A percentile compares a stretch with the other conserved stretches of the same genome.
Evolutionary conservation across 306 rosid species (phyloP).

Genomic region (Chamaecrista fasciculata): DNA sequence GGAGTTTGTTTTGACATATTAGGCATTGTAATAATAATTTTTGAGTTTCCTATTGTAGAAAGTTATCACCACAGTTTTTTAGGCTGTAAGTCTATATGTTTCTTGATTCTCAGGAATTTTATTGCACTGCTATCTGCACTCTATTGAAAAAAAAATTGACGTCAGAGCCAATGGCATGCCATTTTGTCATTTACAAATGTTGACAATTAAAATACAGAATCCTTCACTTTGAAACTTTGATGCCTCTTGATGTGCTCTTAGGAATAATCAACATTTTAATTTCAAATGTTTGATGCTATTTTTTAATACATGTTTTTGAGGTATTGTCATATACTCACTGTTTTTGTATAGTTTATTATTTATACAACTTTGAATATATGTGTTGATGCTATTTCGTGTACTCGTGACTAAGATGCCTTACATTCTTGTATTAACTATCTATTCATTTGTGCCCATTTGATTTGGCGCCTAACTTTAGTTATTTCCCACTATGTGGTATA

Average conservation of each 20-base stretch:
- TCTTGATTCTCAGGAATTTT: not conserved
- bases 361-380: not conserved
- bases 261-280: not conserved
- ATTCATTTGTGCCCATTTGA: conserved; percentile 11
- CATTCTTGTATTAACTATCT: conserved; percentile 11
- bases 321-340: not conserved
- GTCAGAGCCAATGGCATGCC: not conserved
- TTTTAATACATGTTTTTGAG: not conserved
- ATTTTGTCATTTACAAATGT: not conserved
- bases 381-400: not conserved
- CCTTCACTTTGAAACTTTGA: conserved; percentile 12
- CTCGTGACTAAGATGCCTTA: not conserved
- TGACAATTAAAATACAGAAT: not conserved
- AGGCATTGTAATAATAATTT: not conserved
- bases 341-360: not conserved
- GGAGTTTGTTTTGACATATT: not conserved
- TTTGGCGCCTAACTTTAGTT: conserved; percentile 26
- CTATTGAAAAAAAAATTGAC: conserved; percentile 6
- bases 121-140: not conserved
- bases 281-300: not conserved
- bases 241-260: not conserved
- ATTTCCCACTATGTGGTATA: conserved; percentile 35
- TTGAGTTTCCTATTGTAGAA: not conserved
- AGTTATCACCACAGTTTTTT: not conserved
- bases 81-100: not conserved